These are phyloP conservation scores for Leishmania martiniquensis DNA, from an alignment of 208 protist species.

Conservation along the genomic window DNA sequence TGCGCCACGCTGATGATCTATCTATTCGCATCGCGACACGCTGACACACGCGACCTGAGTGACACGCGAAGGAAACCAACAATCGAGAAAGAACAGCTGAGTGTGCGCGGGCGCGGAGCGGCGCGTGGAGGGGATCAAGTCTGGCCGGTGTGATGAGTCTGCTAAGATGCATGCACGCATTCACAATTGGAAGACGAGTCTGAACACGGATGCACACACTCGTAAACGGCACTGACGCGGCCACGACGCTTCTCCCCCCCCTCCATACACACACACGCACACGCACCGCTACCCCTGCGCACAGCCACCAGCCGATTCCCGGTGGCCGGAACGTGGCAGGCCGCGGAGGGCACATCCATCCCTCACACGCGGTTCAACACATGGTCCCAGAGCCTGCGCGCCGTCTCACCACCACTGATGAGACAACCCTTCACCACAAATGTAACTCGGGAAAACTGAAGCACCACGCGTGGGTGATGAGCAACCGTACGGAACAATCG, in stretches of 20 bases:
- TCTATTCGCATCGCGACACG: conserved; percentile 42
- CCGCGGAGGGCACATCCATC: conserved; percentile 15
- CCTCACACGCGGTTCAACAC: conserved; percentile 22
- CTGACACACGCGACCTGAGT: conserved; percentile 52
- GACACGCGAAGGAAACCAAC: conserved; percentile 60
- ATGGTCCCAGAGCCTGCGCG: conserved; percentile 8
- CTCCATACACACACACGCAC: no score
- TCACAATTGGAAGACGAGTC: conserved; percentile 35
- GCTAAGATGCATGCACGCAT: conserved; percentile 30
- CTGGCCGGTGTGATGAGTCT: conserved; percentile 26
- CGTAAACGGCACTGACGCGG: conserved; percentile 21
- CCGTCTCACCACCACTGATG: conserved; percentile 24
- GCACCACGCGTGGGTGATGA: conserved; percentile 27
- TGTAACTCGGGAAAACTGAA: conserved; percentile 71
- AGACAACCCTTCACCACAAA: conserved; percentile 32
- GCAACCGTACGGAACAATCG: conserved; percentile 76
- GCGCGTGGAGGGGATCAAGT: background rate
- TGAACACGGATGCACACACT: conserved; percentile 29
- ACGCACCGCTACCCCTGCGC: background rate
- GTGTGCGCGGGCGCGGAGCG: conserved; percentile 5
- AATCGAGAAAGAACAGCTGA: conserved; percentile 70
- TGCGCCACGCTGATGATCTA: conserved; percentile 20
- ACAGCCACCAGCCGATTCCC: background rate
- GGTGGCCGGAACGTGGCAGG: conserved; percentile 19
- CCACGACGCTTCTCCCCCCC: background rate